These are phyloP conservation scores for Grigorovia jiainica DNA, from an alignment of 805 yeast species.

Conservation along the genomic window DNA sequence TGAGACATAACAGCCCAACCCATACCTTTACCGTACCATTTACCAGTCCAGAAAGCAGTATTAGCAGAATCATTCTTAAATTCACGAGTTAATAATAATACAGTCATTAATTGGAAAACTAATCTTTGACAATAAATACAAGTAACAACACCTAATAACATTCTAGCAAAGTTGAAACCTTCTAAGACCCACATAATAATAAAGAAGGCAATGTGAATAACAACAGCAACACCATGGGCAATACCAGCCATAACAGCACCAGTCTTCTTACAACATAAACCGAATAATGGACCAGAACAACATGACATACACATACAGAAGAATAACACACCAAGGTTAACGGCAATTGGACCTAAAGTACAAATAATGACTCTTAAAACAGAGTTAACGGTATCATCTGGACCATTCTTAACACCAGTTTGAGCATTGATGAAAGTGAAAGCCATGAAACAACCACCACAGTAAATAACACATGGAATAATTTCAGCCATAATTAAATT, in stretches of 20 bases:
- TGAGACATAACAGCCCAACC: slow-evolving; percentile 93
- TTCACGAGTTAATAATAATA: slow-evolving; percentile 79
- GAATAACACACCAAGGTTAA: slow-evolving; percentile 77
- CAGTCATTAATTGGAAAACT: slow-evolving; percentile 74
- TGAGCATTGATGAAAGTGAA: slow-evolving; percentile 78
- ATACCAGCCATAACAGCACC: slow-evolving; percentile 91
- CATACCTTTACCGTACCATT: slow-evolving; percentile 92
- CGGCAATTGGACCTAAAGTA: slow-evolving; percentile 82
- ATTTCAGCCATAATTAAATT: slow-evolving; percentile 64
- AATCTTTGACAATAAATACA: slow-evolving; percentile 82
- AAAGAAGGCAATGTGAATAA: slow-evolving; percentile 79
- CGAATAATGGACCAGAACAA: slow-evolving; percentile 94
- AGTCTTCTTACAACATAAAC: slow-evolving; percentile 92
- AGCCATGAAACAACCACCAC: slow-evolving; percentile 74
- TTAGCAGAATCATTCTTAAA: slow-evolving; percentile 91
- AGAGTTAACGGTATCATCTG: slow-evolving; percentile 52
- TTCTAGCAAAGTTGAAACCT: slow-evolving; percentile 81
- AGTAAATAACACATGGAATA: slow-evolving; percentile 59
- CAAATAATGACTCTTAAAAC: slow-evolving; percentile 64
- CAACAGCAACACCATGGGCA: slow-evolving; percentile 91
- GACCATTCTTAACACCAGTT: slow-evolving; percentile 57
- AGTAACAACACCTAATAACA: slow-evolving; percentile 78
- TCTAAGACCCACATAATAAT: slow-evolving; percentile 96
- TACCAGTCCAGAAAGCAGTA: slow-evolving; percentile 99
- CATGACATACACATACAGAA: slow-evolving; percentile 79